phyloP scores from a whole-genome alignment of 495 filamentous ascomycete species.

The Aspergillus saccharolyticus region DNA sequence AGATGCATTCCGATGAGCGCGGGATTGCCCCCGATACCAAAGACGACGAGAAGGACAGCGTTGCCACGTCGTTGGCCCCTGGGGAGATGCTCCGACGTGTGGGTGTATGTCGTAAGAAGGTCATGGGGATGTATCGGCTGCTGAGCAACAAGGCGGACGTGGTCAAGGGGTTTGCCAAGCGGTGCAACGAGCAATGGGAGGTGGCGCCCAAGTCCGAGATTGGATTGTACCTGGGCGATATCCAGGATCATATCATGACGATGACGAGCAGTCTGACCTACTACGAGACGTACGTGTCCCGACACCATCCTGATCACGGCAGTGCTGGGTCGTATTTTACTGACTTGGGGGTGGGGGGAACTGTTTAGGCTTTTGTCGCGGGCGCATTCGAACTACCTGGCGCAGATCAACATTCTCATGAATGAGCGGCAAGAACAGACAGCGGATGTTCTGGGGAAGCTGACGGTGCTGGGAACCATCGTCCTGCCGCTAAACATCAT shows the following conservation, averaged over 20 bases:
- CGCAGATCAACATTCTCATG: slow-evolving; percentile 91
- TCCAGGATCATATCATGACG: slow-evolving; percentile 39
- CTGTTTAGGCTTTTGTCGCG: slow-evolving; percentile 72
- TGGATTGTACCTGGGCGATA: neutral
- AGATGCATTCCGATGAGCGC: slow-evolving; percentile 58
- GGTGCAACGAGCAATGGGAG: slow-evolving; percentile 97
- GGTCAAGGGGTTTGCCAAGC: slow-evolving; percentile 98
- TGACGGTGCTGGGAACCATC: slow-evolving; percentile 94
- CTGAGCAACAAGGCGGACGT: slow-evolving; percentile 97
- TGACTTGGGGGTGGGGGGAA: slow-evolving; percentile 12
- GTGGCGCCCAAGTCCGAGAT: slow-evolving; percentile 72
- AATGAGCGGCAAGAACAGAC: slow-evolving; percentile 97
- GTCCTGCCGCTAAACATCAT: slow-evolving; percentile 98
- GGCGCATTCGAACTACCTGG: slow-evolving; percentile 93
- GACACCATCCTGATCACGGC: neutral
- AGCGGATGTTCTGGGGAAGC: slow-evolving; percentile 85
- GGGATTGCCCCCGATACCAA: slow-evolving; percentile 26
- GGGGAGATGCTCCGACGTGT: slow-evolving; percentile 85
- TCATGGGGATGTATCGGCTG: slow-evolving; percentile 89
- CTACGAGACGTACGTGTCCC: slow-evolving; percentile 76
- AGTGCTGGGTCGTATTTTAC: neutral
- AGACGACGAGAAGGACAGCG: slow-evolving; percentile 29
- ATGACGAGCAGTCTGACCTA: slow-evolving; percentile 94
- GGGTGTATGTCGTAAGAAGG: slow-evolving; percentile 91
- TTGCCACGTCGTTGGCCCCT: slow-evolving; percentile 48